Conservation (phyloP, 345 rosid genomes). For the Gossypium arboreum region DNA sequence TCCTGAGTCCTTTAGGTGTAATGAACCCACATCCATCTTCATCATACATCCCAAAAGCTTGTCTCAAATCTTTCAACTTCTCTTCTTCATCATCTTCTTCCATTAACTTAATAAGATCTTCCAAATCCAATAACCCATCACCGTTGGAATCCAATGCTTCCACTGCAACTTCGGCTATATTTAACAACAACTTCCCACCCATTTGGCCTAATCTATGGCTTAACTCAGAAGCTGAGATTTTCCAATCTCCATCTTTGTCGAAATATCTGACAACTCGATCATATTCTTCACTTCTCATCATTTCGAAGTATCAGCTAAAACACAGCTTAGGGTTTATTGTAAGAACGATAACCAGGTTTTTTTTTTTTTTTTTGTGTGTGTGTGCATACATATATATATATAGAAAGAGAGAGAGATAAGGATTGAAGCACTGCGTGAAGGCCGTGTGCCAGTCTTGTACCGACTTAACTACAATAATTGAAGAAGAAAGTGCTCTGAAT, state of each 20-base stretch:
- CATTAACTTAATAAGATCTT: conserved; percentile 40
- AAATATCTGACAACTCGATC: conserved; percentile 30
- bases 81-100: conserved; percentile 40
- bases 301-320: too few species aligned
- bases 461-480: not conserved
- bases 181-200: conserved; percentile 26
- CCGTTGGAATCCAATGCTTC: conserved; percentile 35
- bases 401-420: not conserved
- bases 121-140: conserved; percentile 43
- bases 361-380: too few species aligned
- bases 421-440: not conserved
- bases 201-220: conserved; percentile 24
- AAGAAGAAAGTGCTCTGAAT: conserved; percentile 18
- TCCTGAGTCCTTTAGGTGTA: conserved; percentile 31
- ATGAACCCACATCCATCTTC: conserved; percentile 39
- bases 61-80: conserved; percentile 38
- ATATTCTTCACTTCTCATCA: not conserved
- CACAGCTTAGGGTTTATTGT: not conserved
- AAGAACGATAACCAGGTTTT: not conserved
- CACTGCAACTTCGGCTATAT: conserved; percentile 32
- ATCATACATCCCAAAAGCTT: conserved; percentile 45
- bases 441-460: not conserved
- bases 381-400: not conserved
- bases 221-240: conserved; percentile 42
- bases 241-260: conserved; percentile 43